A percentile compares a stretch with the other conserved stretches of the same genome.
phyloP scores from a whole-genome alignment of 306 rosid species.

The Glycyrrhiza uralensis region DNA sequence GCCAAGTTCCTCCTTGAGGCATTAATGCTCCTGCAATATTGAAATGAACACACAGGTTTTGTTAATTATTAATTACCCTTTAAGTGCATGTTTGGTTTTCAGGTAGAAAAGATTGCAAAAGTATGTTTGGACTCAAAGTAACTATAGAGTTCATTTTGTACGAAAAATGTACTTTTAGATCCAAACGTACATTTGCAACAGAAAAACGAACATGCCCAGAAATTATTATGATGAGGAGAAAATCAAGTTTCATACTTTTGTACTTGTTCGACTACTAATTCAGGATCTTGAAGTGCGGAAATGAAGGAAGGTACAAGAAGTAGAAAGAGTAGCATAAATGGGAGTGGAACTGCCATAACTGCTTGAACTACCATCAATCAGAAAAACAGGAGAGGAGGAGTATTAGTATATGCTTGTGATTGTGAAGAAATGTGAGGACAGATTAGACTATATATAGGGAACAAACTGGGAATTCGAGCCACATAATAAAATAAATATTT shows the following conservation, averaged over 20 bases:
- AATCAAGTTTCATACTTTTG: slow-evolving; percentile 42
- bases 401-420: not conserved
- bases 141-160: no score
- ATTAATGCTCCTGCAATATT: slow-evolving; percentile 71
- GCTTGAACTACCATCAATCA: not conserved
- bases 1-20: slow-evolving; percentile 62
- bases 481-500: slow-evolving; percentile 13
- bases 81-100: no score
- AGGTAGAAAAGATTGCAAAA: no score
- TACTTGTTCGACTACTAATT: slow-evolving; percentile 58
- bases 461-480: slow-evolving; percentile 20
- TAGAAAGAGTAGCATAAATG: slow-evolving; percentile 28
- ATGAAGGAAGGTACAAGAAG: slow-evolving; percentile 38
- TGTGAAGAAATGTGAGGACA: slow-evolving; percentile 39
- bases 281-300: slow-evolving; percentile 62
- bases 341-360: slow-evolving; percentile 53
- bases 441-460: slow-evolving; percentile 44
- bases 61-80: no score
- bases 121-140: no score
- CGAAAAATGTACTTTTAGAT: no score
- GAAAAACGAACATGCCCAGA: no score
- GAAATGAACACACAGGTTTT: no score
- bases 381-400: slow-evolving; percentile 17
- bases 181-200: no score
- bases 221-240: not conserved